Base-by-base conservation (phyloP, 345 rosid species). In the Carallia pectinifolia region DNA sequence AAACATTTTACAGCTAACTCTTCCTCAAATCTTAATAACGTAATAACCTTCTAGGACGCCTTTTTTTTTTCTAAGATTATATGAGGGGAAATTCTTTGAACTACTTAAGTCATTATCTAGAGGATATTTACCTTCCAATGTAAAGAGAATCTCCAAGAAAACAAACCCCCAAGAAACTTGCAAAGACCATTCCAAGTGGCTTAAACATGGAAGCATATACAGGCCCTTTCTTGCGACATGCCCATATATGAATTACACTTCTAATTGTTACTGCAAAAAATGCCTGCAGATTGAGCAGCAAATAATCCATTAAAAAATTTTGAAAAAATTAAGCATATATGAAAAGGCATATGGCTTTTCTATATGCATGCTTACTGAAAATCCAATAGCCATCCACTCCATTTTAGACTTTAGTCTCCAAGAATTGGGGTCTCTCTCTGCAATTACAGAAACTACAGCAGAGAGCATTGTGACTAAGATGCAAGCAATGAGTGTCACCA, bases 81-180 rank as follows among this genome's bases (percentile, higher is more conserved):
- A 12, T 13, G 50, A 23, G 16, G 17, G 17, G 50, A 44, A 44
- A 44, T 12, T 44, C 17, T 44, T 44, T 3, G 17, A 44, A 13
- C 50, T 16, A 44, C 12, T 44, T 44, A 44, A 10, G 50, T 44
- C 50, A 0, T 44, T 44, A 12, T 44, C 16, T 16, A 44, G 50
- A 12, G 6, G 33, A 61, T 55, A 0, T 5, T 9, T 76, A 80
- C 84, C 82, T 76, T 62, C 85, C 85, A 64, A 76, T 76, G 64
- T 58, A 70, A 60, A 82, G 82, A 27, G 65, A 64, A n/a, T 80
- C 81, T 16, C 82, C 81, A 54, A 83, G 84, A 63, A 83, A 76
- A 19, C 71, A 4, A 23, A 81, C 53, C 16, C 81, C 82, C 71
- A 72, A 33, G 17, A 66, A 15, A 13, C 68, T 30, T 15, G 80